Evolutionary conservation across 768 basidiomycete species (phyloP).

Genomic region (Dendrothele bispora): DNA sequence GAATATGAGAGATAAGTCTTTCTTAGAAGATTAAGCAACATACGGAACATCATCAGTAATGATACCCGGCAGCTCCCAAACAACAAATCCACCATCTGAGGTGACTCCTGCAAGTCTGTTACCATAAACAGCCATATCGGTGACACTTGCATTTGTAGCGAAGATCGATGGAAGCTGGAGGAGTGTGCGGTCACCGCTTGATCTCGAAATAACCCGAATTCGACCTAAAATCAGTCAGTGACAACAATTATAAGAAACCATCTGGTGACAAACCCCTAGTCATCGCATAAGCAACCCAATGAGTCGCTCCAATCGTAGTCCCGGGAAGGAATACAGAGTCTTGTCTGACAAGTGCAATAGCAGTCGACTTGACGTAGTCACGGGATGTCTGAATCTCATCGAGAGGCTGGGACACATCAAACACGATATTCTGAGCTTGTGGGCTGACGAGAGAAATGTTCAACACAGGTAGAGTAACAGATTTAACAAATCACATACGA

Average conservation of each 20-base stretch:
- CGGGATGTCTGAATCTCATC: slow-evolving; percentile 75
- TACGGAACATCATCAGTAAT: slow-evolving; percentile 88
- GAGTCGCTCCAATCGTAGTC: slow-evolving; percentile 86
- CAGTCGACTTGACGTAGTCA: slow-evolving; percentile 84
- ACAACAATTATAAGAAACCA: neutral
- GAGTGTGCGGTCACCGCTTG: slow-evolving; percentile 84
- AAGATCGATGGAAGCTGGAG: slow-evolving; percentile 73
- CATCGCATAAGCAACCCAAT: slow-evolving; percentile 94
- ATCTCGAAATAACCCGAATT: slow-evolving; percentile 84
- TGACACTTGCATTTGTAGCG: slow-evolving; percentile 60
- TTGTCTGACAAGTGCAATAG: slow-evolving; percentile 85
- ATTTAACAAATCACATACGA: slow-evolving; percentile 41
- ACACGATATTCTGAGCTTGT: slow-evolving; percentile 66
- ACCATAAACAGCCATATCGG: slow-evolving; percentile 83
- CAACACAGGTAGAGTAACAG: too few species aligned
- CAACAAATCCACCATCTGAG: slow-evolving; percentile 85
- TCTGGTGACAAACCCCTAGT: slow-evolving; percentile 65
- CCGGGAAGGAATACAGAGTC: slow-evolving; percentile 83
- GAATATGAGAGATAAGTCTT: slow-evolving; percentile 3
- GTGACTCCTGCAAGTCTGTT: slow-evolving; percentile 85
- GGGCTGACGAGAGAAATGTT: slow-evolving; percentile 35
- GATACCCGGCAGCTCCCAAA: slow-evolving; percentile 82
- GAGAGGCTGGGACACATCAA: slow-evolving; percentile 73
- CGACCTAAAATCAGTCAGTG: slow-evolving; percentile 47
- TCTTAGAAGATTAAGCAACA: slow-evolving; percentile 28